Conservation (phyloP, 1,284 basidiomycete species). For the Ustilago trichophora region DNA sequence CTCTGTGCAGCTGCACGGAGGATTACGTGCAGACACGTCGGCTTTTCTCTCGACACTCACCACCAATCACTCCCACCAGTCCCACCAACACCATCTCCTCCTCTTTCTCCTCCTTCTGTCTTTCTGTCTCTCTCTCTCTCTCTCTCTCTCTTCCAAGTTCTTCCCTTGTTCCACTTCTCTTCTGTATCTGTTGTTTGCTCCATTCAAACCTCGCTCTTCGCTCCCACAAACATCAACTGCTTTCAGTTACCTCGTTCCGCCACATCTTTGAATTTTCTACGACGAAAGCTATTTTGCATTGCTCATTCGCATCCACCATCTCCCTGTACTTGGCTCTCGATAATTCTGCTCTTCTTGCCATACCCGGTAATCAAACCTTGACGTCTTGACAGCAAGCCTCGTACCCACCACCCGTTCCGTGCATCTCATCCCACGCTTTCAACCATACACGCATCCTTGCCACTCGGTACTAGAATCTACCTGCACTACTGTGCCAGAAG, state of each 20-base stretch:
- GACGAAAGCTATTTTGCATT: no score
- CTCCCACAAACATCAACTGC: no score
- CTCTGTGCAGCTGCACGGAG: neutral
- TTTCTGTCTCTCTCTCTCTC: neutral
- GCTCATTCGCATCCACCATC: neutral
- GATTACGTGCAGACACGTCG: constrained; percentile 8
- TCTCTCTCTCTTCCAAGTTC: neutral
- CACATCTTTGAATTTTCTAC: no score
- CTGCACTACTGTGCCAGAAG: no score
- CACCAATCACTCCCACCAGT: neutral
- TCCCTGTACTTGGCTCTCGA: neutral
- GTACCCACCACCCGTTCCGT: neutral
- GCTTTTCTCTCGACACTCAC: neutral
- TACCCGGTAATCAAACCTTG: no score
- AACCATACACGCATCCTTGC: no score
- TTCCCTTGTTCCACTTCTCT: neutral
- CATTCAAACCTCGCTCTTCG: no score
- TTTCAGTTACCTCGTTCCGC: neutral
- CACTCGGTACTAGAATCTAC: no score
- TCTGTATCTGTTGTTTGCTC: no score
- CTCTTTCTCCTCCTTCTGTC: neutral
- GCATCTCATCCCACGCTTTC: neutral
- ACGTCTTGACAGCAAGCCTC: no score
- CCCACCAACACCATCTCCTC: constrained; percentile 1
- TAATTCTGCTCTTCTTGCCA: no score